Base-by-base conservation (phyloP, 208 protist species). In the Trypanosoma lewisi region DNA sequence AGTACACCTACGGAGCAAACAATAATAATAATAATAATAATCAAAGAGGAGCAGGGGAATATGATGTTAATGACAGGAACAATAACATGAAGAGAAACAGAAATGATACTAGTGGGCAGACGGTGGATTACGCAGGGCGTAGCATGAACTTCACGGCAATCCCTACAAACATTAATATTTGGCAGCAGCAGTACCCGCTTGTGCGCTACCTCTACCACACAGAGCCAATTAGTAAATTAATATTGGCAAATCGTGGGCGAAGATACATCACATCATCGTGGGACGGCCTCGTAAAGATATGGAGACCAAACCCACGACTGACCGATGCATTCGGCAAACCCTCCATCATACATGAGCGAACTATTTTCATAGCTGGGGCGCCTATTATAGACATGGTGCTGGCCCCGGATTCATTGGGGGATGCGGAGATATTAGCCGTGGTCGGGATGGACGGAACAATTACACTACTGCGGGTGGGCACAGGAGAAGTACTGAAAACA, bases 221-320 rank as follows among this genome's bases (percentile, higher is more conserved):
- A 30, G 65, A 83, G 50, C 68, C 83, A 23, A 84, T 96, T 51
- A 81, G 69, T 5, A 73, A 81, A 47, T 63, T 96, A 3, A 54
- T 92, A 19, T 55, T 78, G 48, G 79, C 82, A 49, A 61, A 77
- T 31, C 73, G 67, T 9, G 78, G 67, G n/a, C 64, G 65, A 11
- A 72, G 84, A 44, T 94, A 88, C 66, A 66, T 94, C 55, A 96
- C 84, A 3, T 83, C 75, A 2, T 74, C 77, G 1, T 64, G 65
- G 39, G 90, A 96, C 69, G 90, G 87, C 0, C 75, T 89, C n/a
- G 83, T 94, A 49, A 96, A 96, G 66, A 62, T 93, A 31, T 96
- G 87, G 90, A 70, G 77, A 1, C 65, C 81, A 0, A 82, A 92
- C 57, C 78, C 78, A 51, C 75, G 79, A 19, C 70, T 89, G 2